These are phyloP conservation scores for Lanmaoa rubissima DNA, from an alignment of 768 basidiomycete genomes.

Conservation along the genomic window DNA sequence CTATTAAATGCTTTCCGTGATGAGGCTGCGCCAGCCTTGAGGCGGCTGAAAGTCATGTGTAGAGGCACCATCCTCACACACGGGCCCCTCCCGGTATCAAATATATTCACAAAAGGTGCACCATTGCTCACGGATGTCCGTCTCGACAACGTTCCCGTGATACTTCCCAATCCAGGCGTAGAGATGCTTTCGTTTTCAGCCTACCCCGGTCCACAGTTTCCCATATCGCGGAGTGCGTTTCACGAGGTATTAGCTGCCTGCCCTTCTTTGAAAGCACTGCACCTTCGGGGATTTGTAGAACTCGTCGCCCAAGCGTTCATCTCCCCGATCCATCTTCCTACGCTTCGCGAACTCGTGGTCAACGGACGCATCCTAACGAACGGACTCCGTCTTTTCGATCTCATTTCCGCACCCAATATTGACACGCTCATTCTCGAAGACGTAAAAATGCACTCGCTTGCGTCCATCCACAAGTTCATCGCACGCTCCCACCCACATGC, in stretches of 20 bases:
- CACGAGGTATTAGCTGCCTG: constrained; percentile 21
- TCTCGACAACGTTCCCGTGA: constrained; percentile 31
- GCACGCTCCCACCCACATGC: constrained; percentile 25
- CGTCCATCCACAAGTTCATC: constrained; percentile 30
- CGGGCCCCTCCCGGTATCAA: constrained; percentile 23
- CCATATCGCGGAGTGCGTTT: constrained; percentile 26
- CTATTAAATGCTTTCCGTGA: constrained; percentile 26
- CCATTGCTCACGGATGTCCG: constrained; percentile 33
- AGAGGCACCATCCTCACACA: constrained; percentile 29
- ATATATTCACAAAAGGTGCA: constrained; percentile 32
- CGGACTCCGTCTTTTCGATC: constrained; percentile 32
- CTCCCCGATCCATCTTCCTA: constrained; percentile 23
- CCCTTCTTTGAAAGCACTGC: constrained; percentile 21
- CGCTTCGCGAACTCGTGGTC: constrained; percentile 31
- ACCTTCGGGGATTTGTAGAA: constrained; percentile 34
- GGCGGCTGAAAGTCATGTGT: constrained; percentile 29
- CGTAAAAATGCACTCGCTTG: constrained; percentile 26
- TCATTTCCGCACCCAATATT: constrained; percentile 33
- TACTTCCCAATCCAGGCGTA: constrained; percentile 18
- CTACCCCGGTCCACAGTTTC: constrained; percentile 33
- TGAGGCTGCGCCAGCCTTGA: constrained; percentile 27
- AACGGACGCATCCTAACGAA: constrained; percentile 30
- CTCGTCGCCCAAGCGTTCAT: constrained; percentile 19
- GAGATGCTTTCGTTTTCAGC: constrained; percentile 34
- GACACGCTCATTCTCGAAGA: constrained; percentile 33